These are phyloP conservation scores for Fragaria vesca DNA, from an alignment of 306 rosid species.

Conservation along the genomic window DNA sequence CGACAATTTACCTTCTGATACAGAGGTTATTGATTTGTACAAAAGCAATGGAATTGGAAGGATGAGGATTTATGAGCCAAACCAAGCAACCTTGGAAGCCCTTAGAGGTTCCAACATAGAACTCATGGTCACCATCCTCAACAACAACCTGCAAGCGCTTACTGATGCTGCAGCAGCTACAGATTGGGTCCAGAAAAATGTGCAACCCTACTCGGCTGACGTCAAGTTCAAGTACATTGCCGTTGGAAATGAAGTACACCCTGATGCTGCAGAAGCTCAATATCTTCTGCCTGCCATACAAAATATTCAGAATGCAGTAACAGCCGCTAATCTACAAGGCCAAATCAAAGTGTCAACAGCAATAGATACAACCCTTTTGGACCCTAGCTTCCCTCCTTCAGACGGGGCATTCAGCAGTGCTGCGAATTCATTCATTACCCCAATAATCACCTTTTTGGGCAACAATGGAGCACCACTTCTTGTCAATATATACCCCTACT, in stretches of 20 bases:
- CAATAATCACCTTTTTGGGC: constrained; percentile 37
- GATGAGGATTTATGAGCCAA: constrained; percentile 45
- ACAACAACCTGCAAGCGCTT: constrained; percentile 20
- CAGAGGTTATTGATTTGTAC: constrained; percentile 38
- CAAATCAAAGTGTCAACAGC: constrained; percentile 59
- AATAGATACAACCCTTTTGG: constrained; percentile 29
- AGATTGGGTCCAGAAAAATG: constrained; percentile 35
- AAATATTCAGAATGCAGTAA: constrained; percentile 38
- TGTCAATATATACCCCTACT: constrained; percentile 59
- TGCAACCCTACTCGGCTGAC: constrained; percentile 30
- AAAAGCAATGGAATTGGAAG: constrained; percentile 28
- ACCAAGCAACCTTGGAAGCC: constrained; percentile 35
- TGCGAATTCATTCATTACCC: constrained; percentile 30
- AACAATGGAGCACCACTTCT: constrained; percentile 57
- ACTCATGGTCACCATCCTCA: constrained; percentile 36
- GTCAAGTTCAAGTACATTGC: constrained; percentile 43
- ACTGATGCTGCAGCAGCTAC: constrained; percentile 30
- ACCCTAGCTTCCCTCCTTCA: constrained; percentile 43
- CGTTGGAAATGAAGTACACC: constrained; percentile 51
- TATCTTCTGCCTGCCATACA: constrained; percentile 34
- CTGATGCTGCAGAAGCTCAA: constrained; percentile 10
- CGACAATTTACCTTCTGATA: constrained; percentile 29
- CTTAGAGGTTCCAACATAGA: constrained; percentile 55
- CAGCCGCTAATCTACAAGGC: constrained; percentile 38
- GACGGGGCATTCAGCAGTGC: constrained; percentile 23